These are phyloP conservation scores for Lichtheimia hyalospora DNA, from an alignment of 371 early-diverging fungal genomes.

Conservation along the genomic window DNA sequence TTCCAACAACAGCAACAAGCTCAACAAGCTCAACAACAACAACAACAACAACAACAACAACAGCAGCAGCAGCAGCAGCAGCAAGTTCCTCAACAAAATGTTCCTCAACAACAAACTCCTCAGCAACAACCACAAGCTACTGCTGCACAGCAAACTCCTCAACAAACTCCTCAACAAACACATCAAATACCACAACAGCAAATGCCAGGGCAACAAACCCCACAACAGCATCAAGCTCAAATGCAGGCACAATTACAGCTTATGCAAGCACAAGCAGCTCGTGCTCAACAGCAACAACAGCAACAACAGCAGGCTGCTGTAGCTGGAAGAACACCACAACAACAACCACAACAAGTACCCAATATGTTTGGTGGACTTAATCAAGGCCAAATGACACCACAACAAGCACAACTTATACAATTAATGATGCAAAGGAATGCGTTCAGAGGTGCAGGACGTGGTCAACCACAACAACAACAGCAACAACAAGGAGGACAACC, in stretches of 20 bases:
- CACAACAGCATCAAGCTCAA: conserved; percentile 17
- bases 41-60: conserved; percentile 13
- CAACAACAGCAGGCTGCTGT: conserved; percentile 23
- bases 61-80: conserved; percentile 15
- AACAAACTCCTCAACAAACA: conserved; percentile 7
- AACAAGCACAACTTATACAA: conserved; percentile 30
- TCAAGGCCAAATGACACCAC: conserved; percentile 25
- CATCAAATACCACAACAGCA: conserved; percentile 19
- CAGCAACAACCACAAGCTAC: conserved; percentile 19
- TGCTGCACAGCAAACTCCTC: conserved; percentile 11
- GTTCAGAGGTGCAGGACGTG: conserved; percentile 29
- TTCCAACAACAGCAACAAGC: conserved; percentile 34
- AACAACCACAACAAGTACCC: conserved; percentile 19
- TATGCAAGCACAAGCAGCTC: conserved; percentile 18
- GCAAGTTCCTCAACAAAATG: conserved; percentile 10
- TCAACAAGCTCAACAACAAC: conserved; percentile 24
- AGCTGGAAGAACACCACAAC: conserved; percentile 17
- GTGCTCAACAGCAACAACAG: conserved; percentile 14
- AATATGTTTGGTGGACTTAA: conserved; percentile 19
- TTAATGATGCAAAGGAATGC: conserved; percentile 32
- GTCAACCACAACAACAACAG: conserved; percentile 11
- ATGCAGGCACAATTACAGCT: conserved; percentile 17
- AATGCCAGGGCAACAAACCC: conserved; percentile 9
- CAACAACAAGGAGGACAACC: conserved; percentile 9
- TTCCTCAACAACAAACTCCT: conserved; percentile 9